phyloP scores from a whole-genome alignment of 73 alveolate genomes.

The Urostyla sp. region DNA sequence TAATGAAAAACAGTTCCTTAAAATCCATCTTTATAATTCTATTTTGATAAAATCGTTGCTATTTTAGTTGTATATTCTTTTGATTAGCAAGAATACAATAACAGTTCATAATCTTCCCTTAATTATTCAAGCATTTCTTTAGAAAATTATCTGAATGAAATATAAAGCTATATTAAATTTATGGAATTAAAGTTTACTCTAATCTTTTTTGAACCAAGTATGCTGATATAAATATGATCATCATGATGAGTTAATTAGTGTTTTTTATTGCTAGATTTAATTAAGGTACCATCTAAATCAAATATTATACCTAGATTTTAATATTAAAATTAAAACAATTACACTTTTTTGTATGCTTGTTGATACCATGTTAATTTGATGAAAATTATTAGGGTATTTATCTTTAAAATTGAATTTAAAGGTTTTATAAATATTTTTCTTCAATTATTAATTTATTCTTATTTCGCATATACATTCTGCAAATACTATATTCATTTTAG shows the following conservation, averaged over 20 bases:
- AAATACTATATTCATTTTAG: conserved; percentile 14
- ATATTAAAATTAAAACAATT: neutral
- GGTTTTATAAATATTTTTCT: neutral
- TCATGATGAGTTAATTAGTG: conserved; percentile 29
- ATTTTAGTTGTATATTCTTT: conserved; percentile 21
- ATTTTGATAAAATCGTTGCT: conserved; percentile 17
- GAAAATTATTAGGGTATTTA: neutral
- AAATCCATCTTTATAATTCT: conserved; percentile 2
- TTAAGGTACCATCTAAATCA: conserved; percentile 38
- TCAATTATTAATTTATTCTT: neutral
- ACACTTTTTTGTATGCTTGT: conserved; percentile 41
- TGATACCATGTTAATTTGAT: conserved; percentile 4
- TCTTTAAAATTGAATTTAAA: neutral
- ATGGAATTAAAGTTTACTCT: neutral
- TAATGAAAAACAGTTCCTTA: conserved; percentile 44
- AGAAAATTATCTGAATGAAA: conserved; percentile 42
- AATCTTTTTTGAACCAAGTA: conserved; percentile 14
- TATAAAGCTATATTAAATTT: conserved; percentile 11
- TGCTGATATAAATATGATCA: conserved; percentile 19
- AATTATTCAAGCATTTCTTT: conserved; percentile 54
- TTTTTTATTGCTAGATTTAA: conserved; percentile 40
- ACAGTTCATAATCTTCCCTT: conserved; percentile 34
- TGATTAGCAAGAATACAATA: conserved; percentile 24
- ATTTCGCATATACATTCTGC: conserved; percentile 9
- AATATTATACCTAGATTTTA: conserved; percentile 14